Conservation (phyloP, 179 eudicot genomes). For the Sideroxylon spinosum region DNA sequence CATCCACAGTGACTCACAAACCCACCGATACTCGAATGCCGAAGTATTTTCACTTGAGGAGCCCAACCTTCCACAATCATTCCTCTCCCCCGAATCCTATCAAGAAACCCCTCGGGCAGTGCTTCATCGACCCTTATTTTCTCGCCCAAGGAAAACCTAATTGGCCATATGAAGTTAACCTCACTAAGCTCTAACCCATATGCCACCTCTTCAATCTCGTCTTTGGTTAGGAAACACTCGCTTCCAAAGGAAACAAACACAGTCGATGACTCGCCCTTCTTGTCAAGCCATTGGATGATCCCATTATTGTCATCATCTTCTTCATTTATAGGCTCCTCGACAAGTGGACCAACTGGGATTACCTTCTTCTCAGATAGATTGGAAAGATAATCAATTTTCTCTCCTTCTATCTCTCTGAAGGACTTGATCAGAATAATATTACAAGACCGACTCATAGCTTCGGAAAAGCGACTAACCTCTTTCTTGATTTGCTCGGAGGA, state of each 20-base stretch:
- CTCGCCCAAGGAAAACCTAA: constrained; percentile 9
- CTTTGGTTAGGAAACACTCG: constrained; percentile 5
- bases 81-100: constrained; percentile 1
- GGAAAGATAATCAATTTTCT: constrained; percentile 6
- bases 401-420: constrained; percentile 3
- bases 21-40: not conserved
- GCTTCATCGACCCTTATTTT: not conserved
- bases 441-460: not conserved
- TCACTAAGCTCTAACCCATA: constrained; percentile 15
- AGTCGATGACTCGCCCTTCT: not conserved
- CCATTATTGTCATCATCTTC: not conserved
- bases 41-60: not conserved
- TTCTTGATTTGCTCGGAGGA: not conserved
- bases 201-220: constrained; percentile 14
- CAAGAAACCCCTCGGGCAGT: constrained; percentile 13
- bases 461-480: not conserved
- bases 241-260: constrained; percentile 17
- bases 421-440: not conserved
- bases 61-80: constrained; percentile 4
- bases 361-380: constrained; percentile 9
- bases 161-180: constrained; percentile 17
- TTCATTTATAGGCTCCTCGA: not conserved
- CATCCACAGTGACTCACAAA: not conserved
- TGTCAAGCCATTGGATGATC: constrained; percentile 11
- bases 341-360: constrained; percentile 5